phyloP scores from a whole-genome alignment of 2,329 filamentous ascomycete species.

The Diaporthe eres region DNA sequence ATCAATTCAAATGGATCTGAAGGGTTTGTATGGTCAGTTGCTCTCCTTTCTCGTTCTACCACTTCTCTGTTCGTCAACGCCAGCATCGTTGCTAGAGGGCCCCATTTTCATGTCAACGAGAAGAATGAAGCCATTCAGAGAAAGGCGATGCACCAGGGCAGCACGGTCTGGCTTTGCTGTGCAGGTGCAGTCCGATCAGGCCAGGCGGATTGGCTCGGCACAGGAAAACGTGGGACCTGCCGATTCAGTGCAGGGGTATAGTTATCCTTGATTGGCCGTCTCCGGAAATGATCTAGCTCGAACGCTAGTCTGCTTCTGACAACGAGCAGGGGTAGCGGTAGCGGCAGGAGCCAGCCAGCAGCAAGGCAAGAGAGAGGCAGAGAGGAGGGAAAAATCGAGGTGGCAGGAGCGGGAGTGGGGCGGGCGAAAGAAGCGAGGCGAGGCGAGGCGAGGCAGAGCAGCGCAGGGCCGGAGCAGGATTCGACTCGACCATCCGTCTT shows the following conservation, averaged over 20 bases:
- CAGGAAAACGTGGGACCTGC: conserved; percentile 11
- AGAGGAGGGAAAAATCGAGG: conserved; percentile 3
- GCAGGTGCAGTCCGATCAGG: too few species aligned
- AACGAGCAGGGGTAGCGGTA: neutral
- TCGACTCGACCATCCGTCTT: conserved; percentile 12
- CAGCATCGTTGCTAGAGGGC: neutral
- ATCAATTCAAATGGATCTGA: neutral
- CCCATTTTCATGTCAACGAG: neutral
- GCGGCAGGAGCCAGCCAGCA: too few species aligned
- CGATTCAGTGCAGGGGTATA: neutral
- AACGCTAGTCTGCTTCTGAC: neutral
- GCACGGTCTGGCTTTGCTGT: neutral
- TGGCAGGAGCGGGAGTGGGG: conserved; percentile 10
- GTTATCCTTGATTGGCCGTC: neutral
- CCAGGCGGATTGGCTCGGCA: conserved; percentile 20
- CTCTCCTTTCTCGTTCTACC: neutral
- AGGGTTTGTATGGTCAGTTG: conserved; percentile 12
- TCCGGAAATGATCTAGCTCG: conserved; percentile 1
- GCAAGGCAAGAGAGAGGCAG: neutral
- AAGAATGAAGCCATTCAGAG: neutral
- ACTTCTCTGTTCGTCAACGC: too few species aligned
- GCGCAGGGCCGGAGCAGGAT: conserved; percentile 1
- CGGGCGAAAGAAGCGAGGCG: conserved; percentile 9
- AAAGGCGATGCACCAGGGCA: neutral
- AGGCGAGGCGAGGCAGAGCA: conserved; percentile 15